Conservation (phyloP, 768 basidiomycete genomes). For the Tubosaeta brunneosetosa region DNA sequence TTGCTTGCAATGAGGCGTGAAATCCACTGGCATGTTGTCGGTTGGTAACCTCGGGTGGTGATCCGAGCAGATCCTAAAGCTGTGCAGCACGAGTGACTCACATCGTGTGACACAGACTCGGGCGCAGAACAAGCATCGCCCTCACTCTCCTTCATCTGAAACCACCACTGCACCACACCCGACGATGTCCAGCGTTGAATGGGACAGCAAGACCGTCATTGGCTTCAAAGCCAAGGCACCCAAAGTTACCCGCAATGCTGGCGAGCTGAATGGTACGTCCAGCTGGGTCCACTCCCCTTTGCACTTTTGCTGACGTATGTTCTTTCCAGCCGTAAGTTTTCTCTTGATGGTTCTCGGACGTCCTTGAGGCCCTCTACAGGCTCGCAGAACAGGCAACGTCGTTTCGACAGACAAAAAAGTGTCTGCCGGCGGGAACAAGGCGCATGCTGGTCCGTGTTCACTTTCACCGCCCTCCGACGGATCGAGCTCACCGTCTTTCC, state of each 20-base stretch:
- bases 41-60: too few species aligned
- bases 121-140: background rate
- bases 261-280: slow-evolving; percentile 49
- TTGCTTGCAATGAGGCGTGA: too few species aligned
- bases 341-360: background rate
- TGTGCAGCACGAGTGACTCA: too few species aligned
- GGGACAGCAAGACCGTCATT: slow-evolving; percentile 72
- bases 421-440: slow-evolving; percentile 62
- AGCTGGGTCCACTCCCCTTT: too few species aligned
- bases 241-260: slow-evolving; percentile 60
- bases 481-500: background rate
- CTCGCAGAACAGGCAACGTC: slow-evolving; percentile 69
- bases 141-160: slow-evolving; percentile 4
- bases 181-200: slow-evolving; percentile 50
- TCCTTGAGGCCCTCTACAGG: slow-evolving; percentile 39
- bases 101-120: background rate
- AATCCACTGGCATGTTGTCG: too few species aligned
- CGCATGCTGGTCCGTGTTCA: slow-evolving; percentile 53
- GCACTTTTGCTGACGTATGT: slow-evolving; percentile 12
- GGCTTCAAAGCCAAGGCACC: slow-evolving; percentile 59
- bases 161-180: slow-evolving; percentile 2
- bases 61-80: too few species aligned
- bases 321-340: slow-evolving; percentile 48
- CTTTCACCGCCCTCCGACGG: background rate
- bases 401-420: slow-evolving; percentile 83